Percentiles rank a stretch among this genome's conserved stretches.
These are phyloP conservation scores for Tripterygium wilfordii DNA, from an alignment of 177 flowering plant genomes.

Conservation along the genomic window DNA sequence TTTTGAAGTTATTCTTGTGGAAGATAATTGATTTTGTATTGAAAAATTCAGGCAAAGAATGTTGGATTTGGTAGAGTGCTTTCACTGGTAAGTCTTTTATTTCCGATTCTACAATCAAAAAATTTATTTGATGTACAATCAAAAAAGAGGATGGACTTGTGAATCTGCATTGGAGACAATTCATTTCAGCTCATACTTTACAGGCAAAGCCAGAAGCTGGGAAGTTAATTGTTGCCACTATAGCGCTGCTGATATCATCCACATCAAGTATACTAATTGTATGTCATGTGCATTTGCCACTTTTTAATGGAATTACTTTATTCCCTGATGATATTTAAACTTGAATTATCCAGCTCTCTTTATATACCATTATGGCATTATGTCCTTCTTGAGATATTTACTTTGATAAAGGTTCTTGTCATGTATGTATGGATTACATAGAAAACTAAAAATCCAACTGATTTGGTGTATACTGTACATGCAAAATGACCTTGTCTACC, in stretches of 20 bases:
- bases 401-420: too few species aligned
- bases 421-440: too few species aligned
- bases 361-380: too few species aligned
- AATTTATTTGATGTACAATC: background rate
- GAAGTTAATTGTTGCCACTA: conserved; percentile 66
- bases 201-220: conserved; percentile 97
- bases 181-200: conserved; percentile 12
- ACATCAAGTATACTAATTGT: conserved; percentile 74
- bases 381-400: too few species aligned
- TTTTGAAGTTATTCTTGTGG: background rate
- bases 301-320: too few species aligned
- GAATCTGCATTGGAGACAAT: too few species aligned
- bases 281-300: conserved; percentile 14
- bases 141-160: too few species aligned
- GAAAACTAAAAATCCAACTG: too few species aligned
- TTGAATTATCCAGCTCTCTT: too few species aligned
- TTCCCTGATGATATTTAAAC: too few species aligned
- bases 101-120: background rate
- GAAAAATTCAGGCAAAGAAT: conserved; percentile 55
- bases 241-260: conserved; percentile 78
- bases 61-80: conserved; percentile 67
- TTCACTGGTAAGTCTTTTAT: conserved; percentile 44
- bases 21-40: conserved; percentile 1
- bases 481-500: too few species aligned
- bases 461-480: too few species aligned